phyloP scores from a whole-genome alignment of 2,329 filamentous ascomycete species.

The Colletotrichum sp. region DNA sequence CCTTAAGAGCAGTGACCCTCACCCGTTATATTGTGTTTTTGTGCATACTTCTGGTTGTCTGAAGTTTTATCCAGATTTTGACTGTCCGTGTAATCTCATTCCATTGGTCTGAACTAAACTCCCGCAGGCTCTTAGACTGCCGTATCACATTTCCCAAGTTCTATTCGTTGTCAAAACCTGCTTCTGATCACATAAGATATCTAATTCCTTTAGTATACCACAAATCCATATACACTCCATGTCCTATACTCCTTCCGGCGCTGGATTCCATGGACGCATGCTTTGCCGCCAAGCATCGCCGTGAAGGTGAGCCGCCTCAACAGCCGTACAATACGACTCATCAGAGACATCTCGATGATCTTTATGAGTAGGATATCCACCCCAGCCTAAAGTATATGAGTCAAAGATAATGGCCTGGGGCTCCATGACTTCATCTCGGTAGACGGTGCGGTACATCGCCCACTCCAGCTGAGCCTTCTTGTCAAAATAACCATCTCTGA shows the following conservation, averaged over 20 bases:
- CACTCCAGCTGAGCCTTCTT: not conserved
- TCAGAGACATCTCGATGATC: not conserved
- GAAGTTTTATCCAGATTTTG: too few species aligned
- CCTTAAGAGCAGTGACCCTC: too few species aligned
- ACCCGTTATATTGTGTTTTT: too few species aligned
- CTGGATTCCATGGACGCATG: not conserved
- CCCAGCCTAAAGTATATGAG: not conserved
- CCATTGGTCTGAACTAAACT: not conserved
- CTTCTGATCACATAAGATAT: not conserved
- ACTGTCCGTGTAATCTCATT: too few species aligned
- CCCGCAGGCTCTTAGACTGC: not conserved
- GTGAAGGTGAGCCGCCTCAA: not conserved
- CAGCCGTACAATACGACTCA: not conserved
- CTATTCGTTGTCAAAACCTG: not conserved
- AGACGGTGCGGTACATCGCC: not conserved
- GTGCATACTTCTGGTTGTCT: too few species aligned
- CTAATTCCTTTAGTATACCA: not conserved
- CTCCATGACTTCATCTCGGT: not conserved
- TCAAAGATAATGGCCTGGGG: not conserved
- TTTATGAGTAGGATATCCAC: not conserved
- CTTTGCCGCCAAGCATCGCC: not conserved
- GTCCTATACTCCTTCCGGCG: not conserved
- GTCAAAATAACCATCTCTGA: not conserved
- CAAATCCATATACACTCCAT: not conserved
- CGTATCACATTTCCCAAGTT: not conserved